phyloP scores from a whole-genome alignment of 768 basidiomycete genomes.

The Cystofilobasidium capitatum region DNA sequence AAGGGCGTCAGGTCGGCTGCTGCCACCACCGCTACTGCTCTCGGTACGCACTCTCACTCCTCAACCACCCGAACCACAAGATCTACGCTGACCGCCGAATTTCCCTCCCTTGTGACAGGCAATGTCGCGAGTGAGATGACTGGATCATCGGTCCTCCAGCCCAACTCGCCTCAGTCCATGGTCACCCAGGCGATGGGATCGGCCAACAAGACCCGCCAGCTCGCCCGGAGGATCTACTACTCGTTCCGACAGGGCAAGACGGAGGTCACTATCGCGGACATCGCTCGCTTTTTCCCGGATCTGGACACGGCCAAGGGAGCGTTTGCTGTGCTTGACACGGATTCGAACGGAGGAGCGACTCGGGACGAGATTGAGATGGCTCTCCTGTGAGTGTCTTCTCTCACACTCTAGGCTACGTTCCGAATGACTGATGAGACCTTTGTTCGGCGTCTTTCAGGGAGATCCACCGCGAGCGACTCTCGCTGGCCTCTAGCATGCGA shows the following conservation, averaged over 20 bases:
- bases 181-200: conserved; percentile 69
- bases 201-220: conserved; percentile 68
- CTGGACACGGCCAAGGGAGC: conserved; percentile 51
- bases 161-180: conserved; percentile 56
- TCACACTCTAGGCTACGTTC: conserved; percentile 31
- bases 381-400: conserved; percentile 38
- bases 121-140: conserved; percentile 57
- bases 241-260: conserved; percentile 63
- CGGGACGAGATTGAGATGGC: conserved; percentile 61
- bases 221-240: conserved; percentile 76
- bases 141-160: conserved; percentile 64
- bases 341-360: conserved; percentile 45
- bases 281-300: conserved; percentile 59
- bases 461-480: conserved; percentile 73
- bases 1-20: conserved; percentile 49
- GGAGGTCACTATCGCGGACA: conserved; percentile 56
- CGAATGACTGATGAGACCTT: conserved; percentile 5
- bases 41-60: too few species aligned
- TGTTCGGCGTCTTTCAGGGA: conserved; percentile 45
- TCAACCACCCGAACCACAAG: too few species aligned
- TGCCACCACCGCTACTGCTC: conserved; percentile 39
- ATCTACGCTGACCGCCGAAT: too few species aligned
- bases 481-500: conserved; percentile 74
- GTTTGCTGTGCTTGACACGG: conserved; percentile 44
- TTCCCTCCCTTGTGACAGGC: too few species aligned